Evolutionary conservation across 2,329 filamentous ascomycete genomes (phyloP), one percentile per base, ranked within the genome.

Genomic region (Fusarium denticulatum): DNA sequence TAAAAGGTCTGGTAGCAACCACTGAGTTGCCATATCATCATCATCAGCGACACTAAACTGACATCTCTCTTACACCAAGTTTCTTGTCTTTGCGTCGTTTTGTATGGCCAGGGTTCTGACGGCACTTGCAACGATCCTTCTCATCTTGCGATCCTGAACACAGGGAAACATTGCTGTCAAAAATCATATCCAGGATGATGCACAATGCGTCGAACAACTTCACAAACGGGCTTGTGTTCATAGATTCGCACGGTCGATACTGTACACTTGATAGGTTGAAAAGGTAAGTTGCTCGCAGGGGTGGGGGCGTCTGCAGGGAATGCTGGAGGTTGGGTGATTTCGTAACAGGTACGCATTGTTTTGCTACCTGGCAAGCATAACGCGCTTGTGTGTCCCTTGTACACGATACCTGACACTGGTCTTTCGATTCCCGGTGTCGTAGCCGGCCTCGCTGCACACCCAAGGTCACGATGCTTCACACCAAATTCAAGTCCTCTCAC

Each of bases 401-500:
- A 72, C 58, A 62, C 40, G 56, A 59, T 75, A 75, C 69, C 40
- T 67, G 39, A 39, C 49, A 45, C 65, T 75, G 30, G 43, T 57
- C 49, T 73, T 66, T 66, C 69, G 72, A 75, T 75, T 75, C 60
- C 76, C 69, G 73, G 76, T 71, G 56, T 77, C 68, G 66, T 74
- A 73, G 76, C 76, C 75, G 76, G 71, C 60, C 64, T 74, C 57
- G 55, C 63, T 76, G 64, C 71, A 73, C 71, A 68, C 71, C 75
- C 74, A 64, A 62, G 66, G 67, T 71, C 67, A 74, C 67, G 75
- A 78, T 75, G 71, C 73, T 75, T 76, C 75, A 64, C 73, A 64
- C 76, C 76, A 77, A 75, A 73, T 74, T 40, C 69, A 75, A 78
- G 66, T 75, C 58, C 66, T 64, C 71, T 78, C 76, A 78, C 76